phyloP scores from a whole-genome alignment of 441 rosid species.

The Lepidium campestre region DNA sequence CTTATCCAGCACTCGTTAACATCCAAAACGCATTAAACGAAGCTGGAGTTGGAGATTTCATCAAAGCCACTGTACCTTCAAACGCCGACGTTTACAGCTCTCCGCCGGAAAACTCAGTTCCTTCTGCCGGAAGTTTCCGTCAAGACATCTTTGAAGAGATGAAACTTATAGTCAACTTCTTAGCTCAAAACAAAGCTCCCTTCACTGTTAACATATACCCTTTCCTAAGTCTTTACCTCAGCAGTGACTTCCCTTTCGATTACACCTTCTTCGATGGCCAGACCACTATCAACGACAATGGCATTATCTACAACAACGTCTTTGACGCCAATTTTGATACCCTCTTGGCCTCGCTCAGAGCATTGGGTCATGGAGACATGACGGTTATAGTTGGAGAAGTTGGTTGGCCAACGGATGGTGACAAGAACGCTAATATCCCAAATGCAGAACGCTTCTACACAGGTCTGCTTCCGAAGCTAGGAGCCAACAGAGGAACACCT shows the following conservation, averaged over 20 bases:
- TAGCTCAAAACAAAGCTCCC: slow-evolving; percentile 64
- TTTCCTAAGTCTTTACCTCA: slow-evolving; percentile 77
- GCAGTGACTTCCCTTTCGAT: slow-evolving; percentile 68
- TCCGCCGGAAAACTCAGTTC: slow-evolving; percentile 48
- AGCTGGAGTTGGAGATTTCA: slow-evolving; percentile 60
- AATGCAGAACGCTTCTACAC: slow-evolving; percentile 66
- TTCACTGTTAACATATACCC: slow-evolving; percentile 92
- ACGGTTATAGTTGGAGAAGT: slow-evolving; percentile 81
- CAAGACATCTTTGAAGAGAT: slow-evolving; percentile 47
- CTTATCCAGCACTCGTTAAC: slow-evolving; percentile 88
- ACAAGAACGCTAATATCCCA: slow-evolving; percentile 57
- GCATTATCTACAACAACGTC: slow-evolving; percentile 64
- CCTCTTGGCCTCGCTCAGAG: slow-evolving; percentile 57
- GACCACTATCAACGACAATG: slow-evolving; percentile 37
- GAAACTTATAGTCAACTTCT: slow-evolving; percentile 66
- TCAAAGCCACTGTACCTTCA: slow-evolving; percentile 85
- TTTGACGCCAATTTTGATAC: slow-evolving; percentile 89
- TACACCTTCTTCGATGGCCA: slow-evolving; percentile 86
- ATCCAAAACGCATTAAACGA: slow-evolving; percentile 87
- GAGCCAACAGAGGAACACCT: slow-evolving; percentile 71
- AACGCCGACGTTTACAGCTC: slow-evolving; percentile 88
- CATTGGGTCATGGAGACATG: slow-evolving; percentile 49
- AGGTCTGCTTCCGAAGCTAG: slow-evolving; percentile 57
- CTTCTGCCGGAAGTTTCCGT: slow-evolving; percentile 83
- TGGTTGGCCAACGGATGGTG: slow-evolving; percentile 97